Base-by-base conservation (phyloP, 306 rosid genomes). In the Cicer cuneatum region DNA sequence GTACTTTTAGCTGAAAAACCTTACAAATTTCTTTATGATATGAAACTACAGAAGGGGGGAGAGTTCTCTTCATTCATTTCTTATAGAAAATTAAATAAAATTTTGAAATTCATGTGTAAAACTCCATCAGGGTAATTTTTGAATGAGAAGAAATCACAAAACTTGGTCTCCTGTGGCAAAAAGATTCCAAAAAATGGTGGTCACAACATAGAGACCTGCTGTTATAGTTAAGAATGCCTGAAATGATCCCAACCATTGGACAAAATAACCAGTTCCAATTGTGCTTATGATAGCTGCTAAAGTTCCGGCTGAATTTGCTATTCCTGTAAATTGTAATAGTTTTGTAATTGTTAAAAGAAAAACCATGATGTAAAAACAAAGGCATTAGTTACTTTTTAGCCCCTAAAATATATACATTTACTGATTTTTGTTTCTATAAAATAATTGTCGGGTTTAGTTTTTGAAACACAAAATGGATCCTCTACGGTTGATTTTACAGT, bases 281-380 rank as follows among this genome's bases (percentile, higher is more conserved):
- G 98, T 91, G 89, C 98, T 89, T 77, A 93, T 37, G 59, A 91
- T 93, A n/a, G 97, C 98, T 52, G 96, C 98, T 58, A 89, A 60
- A 63, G 98, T 91, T 76, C 98, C 96, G 1, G 87, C 89, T 41
- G 91, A 87, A 83, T 91, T 93, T 51, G 96, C 84, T 49, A 93
- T 87, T 47, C 98, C 98, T 93, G 91, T 43, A 13, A 59, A 24
- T 24, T 24, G 33, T 13, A 70, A 40, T 8, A 59, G 39, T 58
- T 21, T 33, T n/a, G 35, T 10, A n/a, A 8, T 51, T 29, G 58
- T 67, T 38, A 71, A 69, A 46, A 7, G 45, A 58, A 41, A 7
- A 58, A 10, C 8, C 7, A 19, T 58, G 35, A 37, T 19, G 49
- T 35, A 64, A 4, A 79, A 40, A 10, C 24, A 39, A 47, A 63